These are phyloP conservation scores for Gamsiella multidivaricata DNA, from an alignment of 192 early-diverging fungal species.

Conservation along the genomic window DNA sequence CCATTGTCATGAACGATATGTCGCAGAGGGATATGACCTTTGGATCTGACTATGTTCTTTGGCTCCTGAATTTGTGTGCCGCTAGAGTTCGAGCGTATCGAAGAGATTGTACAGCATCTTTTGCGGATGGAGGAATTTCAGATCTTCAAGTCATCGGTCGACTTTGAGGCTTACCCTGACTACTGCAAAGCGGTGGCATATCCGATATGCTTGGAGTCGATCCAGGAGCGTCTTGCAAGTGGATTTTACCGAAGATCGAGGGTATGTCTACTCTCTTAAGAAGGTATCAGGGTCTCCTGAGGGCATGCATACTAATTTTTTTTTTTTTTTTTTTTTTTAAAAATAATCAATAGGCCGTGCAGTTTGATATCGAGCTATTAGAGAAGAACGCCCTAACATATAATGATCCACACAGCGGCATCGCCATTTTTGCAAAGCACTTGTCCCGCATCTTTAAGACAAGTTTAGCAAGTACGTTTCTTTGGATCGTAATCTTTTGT, in stretches of 20 bases:
- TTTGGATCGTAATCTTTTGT: not conserved
- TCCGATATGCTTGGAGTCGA: conserved; percentile 74
- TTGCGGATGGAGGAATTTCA: conserved; percentile 54
- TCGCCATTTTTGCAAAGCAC: conserved; percentile 54
- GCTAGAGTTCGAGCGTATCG: conserved; percentile 47
- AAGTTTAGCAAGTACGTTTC: conserved; percentile 53
- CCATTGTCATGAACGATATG: not conserved
- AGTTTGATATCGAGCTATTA: conserved; percentile 75
- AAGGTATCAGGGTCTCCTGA: too few species aligned
- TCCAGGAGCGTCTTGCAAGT: conserved; percentile 65
- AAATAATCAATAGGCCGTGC: conserved; percentile 58
- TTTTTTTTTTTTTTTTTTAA: not conserved
- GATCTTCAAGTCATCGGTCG: conserved; percentile 72
- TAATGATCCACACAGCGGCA: conserved; percentile 65
- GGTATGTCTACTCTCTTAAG: conserved; percentile 43
- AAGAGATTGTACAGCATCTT: conserved; percentile 58
- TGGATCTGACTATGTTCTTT: not conserved
- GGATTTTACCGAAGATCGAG: conserved; percentile 71
- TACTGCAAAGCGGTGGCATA: conserved; percentile 76
- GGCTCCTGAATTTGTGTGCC: conserved; percentile 14
- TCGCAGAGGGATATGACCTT: not conserved
- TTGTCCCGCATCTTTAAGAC: conserved; percentile 59
- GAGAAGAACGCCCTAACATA: conserved; percentile 74
- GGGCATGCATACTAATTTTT: not conserved
- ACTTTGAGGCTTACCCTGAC: conserved; percentile 68